Evolutionary conservation across 148 eudicot species (phyloP), one percentile per base, ranked within the genome.

Genomic region (Rhododendron williamsianum): DNA sequence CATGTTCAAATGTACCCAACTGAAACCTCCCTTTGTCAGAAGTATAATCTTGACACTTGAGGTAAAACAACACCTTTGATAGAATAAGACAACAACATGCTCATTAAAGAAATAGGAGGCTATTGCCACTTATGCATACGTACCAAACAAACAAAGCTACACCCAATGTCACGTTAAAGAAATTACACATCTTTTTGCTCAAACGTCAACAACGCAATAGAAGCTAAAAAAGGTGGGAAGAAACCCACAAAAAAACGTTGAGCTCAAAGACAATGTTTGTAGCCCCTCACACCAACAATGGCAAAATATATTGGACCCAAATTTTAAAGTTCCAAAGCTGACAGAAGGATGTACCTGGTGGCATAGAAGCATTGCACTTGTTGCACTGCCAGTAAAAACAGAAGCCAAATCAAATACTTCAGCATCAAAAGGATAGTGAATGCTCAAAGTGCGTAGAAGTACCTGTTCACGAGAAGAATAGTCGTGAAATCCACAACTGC

Each of bases 401-500:
- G 56, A 54, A 79, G 46, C 45, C 73, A 82, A 74, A 46, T 89
- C 38, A 30, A 89, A 65, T 27, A 84, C 23, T 38, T 35, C 11
- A 76, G 81, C 36, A 27, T 67, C 13, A 30, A 60, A 76, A 69
- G 15, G 18, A 4, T 15, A 78, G 35, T 11, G 35, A n/a, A 25
- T 41, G 49, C 18, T 85, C 46, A 19, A 48, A 51, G 12, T 69
- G 43, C 35, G 33, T 35, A n/a, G 46, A 45, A 33, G 38, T 46
- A 46, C 49, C 95, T 93, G 88, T 30, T 87, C 83, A 79, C 95
- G 92, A 72, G 94, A 93, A 71, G 94, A 89, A 85, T 94, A 93
- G 89, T 93, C 93, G 87, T 94, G 95, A 87, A 94, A 93, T 81
- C 97, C 95, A 87, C 97, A 94, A 52, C 51, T 88, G 90, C 97